Conservation (phyloP, 208 protist genomes). For the Angomonas deanei region DNA sequence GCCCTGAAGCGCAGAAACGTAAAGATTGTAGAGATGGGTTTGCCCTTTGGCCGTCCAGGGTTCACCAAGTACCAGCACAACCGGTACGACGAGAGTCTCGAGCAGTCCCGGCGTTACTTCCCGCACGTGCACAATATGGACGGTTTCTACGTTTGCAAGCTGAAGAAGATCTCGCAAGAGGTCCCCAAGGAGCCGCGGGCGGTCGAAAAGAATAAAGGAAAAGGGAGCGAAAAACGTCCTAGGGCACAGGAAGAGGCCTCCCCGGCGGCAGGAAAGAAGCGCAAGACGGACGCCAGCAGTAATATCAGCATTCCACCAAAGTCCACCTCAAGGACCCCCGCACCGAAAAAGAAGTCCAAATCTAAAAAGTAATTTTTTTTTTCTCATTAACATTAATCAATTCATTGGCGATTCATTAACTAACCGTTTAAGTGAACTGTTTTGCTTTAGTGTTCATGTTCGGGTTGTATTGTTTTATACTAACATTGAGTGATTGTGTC, state of each 20-base stretch:
- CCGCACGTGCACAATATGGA: conserved; percentile 99
- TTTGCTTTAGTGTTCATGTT: not conserved
- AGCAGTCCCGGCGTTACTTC: conserved; percentile 88
- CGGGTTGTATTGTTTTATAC: not conserved
- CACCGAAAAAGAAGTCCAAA: not conserved
- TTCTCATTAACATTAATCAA: not conserved
- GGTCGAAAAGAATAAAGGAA: not conserved
- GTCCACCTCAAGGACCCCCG: not conserved
- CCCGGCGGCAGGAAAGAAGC: not conserved
- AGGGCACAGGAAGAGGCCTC: not conserved
- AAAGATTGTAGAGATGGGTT: conserved; percentile 91
- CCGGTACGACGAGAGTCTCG: conserved; percentile 74
- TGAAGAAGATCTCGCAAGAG: conserved; percentile 90
- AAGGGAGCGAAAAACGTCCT: not conserved
- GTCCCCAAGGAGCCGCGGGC: conserved; percentile 6
- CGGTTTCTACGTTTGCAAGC: conserved; percentile 99
- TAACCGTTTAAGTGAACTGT: not conserved
- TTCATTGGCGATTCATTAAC: not conserved
- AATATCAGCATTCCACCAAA: not conserved
- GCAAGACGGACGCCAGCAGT: too few relatives aligned
- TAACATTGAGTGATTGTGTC: too few relatives aligned
- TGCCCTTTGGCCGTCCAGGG: conserved; percentile 93
- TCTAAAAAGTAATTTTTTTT: not conserved
- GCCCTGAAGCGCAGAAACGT: conserved; percentile 91
- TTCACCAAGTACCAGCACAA: conserved; percentile 84